These are phyloP conservation scores for Epithemia pelagica DNA, from an alignment of 108 stramenopile genomes.

Conservation along the genomic window DNA sequence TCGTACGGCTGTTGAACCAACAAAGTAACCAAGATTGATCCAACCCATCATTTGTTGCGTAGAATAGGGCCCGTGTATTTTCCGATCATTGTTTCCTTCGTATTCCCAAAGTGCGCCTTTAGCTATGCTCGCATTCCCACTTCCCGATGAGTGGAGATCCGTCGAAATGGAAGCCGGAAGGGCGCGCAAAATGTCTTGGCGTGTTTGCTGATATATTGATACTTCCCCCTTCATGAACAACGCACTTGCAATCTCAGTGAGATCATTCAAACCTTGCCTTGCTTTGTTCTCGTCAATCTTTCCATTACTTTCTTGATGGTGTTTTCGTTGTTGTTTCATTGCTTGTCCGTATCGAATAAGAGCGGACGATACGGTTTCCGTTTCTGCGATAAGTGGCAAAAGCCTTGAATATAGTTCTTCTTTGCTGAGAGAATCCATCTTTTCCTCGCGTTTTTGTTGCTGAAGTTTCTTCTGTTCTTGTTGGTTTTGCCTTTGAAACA, in stretches of 20 bases:
- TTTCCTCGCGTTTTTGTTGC: conserved; percentile 14
- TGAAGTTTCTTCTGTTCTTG: conserved; percentile 6
- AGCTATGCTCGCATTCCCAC: neutral
- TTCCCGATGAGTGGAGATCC: neutral
- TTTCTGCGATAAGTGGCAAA: conserved; percentile 35
- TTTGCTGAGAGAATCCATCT: conserved; percentile 32
- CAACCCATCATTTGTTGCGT: conserved; percentile 75
- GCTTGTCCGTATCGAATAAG: conserved; percentile 51
- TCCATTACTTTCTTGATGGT: conserved; percentile 9
- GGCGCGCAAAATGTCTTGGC: conserved; percentile 37
- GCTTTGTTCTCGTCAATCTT: neutral
- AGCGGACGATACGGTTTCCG: conserved; percentile 59
- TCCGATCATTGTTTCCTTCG: conserved; percentile 66
- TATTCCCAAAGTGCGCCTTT: conserved; percentile 58
- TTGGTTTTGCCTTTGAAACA: neutral
- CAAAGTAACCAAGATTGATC: conserved; percentile 75
- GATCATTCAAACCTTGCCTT: conserved; percentile 3
- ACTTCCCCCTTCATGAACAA: conserved; percentile 63
- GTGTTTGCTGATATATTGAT: conserved; percentile 60
- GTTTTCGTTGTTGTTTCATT: conserved; percentile 24
- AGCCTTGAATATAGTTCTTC: conserved; percentile 34
- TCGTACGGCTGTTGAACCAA: conserved; percentile 67
- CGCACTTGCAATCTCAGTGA: conserved; percentile 38
- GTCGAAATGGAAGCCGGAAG: neutral
- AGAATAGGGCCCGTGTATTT: conserved; percentile 71